These are phyloP conservation scores for Botryosphaeria dothidea DNA, from an alignment of 2,329 filamentous ascomycete genomes.

Conservation along the genomic window DNA sequence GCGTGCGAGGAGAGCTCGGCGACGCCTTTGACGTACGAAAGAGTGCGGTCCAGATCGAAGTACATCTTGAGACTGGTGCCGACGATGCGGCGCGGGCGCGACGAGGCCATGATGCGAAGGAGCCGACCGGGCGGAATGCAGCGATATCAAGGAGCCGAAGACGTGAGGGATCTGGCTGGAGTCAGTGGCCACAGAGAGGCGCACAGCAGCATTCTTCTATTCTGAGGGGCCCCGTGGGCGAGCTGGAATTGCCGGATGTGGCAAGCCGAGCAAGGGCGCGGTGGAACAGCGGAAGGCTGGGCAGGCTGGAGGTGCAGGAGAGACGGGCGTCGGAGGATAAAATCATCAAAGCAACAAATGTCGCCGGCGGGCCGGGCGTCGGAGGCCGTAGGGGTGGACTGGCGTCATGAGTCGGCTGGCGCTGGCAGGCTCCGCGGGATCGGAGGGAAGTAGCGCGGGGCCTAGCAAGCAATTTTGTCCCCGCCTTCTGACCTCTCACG, in stretches of 20 bases:
- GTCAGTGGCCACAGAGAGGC: background rate
- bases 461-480: conserved; percentile 1
- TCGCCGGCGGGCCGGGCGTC: background rate
- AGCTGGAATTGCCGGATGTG: conserved; percentile 1
- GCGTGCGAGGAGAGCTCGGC: conserved; percentile 52
- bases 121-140: background rate
- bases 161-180: background rate
- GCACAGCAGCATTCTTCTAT: background rate
- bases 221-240: conserved; percentile 1
- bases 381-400: background rate
- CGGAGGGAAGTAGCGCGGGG: background rate
- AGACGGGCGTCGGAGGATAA: background rate
- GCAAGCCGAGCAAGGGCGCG: conserved; percentile 2
- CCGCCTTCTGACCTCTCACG: conserved; percentile 6
- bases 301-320: background rate
- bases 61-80: conserved; percentile 81
- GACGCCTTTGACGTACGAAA: conserved; percentile 47
- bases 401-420: background rate
- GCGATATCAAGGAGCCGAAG: background rate
- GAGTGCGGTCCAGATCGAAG: conserved; percentile 67
- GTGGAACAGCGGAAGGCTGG: background rate
- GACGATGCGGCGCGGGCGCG: conserved; percentile 60
- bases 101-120: conserved; percentile 1
- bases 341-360: background rate
- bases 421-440: background rate